phyloP scores from a whole-genome alignment of 2,329 filamentous ascomycete genomes.

The Calonectria honghensis region DNA sequence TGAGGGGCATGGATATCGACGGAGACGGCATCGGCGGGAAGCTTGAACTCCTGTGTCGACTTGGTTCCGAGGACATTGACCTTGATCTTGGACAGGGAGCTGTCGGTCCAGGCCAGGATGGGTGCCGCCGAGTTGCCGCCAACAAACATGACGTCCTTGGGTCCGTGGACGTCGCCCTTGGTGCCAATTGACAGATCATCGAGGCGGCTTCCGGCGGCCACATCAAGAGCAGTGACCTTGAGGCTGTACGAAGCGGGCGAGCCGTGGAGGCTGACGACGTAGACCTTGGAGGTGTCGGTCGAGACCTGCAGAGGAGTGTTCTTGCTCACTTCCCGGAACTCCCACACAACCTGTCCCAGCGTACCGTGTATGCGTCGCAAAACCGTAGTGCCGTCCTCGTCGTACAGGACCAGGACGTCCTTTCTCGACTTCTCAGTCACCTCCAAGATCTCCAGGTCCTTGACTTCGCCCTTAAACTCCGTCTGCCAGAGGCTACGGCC shows the following conservation, averaged over 20 bases:
- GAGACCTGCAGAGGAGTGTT: slow-evolving; percentile 85
- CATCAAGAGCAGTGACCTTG: slow-evolving; percentile 84
- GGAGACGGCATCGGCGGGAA: slow-evolving; percentile 67
- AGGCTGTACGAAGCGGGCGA: slow-evolving; percentile 82
- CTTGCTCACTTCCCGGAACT: slow-evolving; percentile 80
- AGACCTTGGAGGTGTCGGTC: slow-evolving; percentile 81
- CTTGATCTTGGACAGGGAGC: slow-evolving; percentile 76
- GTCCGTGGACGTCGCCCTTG: slow-evolving; percentile 81
- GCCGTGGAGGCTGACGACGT: slow-evolving; percentile 85
- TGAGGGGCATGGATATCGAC: slow-evolving; percentile 85
- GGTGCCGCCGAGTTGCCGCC: slow-evolving; percentile 85
- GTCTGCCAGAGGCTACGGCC: slow-evolving; percentile 87
- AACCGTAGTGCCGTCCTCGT: slow-evolving; percentile 73
- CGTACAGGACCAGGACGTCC: slow-evolving; percentile 83
- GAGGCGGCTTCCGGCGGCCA: slow-evolving; percentile 80
- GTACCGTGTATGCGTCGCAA: slow-evolving; percentile 84
- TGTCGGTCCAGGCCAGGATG: slow-evolving; percentile 85
- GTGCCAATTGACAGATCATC: slow-evolving; percentile 83
- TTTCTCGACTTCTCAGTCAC: slow-evolving; percentile 78
- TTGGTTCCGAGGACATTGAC: slow-evolving; percentile 82
- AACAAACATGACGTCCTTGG: slow-evolving; percentile 82
- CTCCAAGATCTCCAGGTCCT: slow-evolving; percentile 86
- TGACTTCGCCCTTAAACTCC: slow-evolving; percentile 74
- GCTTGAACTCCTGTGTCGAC: slow-evolving; percentile 72
- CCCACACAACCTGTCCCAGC: slow-evolving; percentile 86